phyloP scores from a whole-genome alignment of 2,329 filamentous ascomycete species.

The Tricladium varicosporioides region DNA sequence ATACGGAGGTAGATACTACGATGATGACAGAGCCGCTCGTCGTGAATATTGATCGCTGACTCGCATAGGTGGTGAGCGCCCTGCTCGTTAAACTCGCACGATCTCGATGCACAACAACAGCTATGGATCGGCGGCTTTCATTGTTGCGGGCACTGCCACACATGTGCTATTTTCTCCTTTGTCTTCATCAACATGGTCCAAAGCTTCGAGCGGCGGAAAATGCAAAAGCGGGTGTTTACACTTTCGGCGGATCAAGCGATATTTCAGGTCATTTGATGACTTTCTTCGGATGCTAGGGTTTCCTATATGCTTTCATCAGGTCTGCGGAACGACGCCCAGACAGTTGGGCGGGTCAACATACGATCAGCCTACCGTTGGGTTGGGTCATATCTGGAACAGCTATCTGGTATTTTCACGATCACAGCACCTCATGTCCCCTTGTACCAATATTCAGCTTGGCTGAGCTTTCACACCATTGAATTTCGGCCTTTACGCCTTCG shows the following conservation, averaged over 20 bases:
- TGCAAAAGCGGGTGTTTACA: slow-evolving; percentile 32
- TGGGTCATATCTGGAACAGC: slow-evolving; percentile 32
- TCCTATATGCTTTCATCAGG: slow-evolving; percentile 33
- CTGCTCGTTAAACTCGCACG: slow-evolving; percentile 37
- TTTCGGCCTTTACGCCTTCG: slow-evolving; percentile 31
- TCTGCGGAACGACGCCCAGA: slow-evolving; percentile 34
- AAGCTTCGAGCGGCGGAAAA: slow-evolving; percentile 36
- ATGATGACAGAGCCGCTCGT: slow-evolving; percentile 34
- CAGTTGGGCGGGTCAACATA: slow-evolving; percentile 33
- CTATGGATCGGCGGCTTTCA: slow-evolving; percentile 37
- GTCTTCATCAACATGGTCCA: slow-evolving; percentile 34
- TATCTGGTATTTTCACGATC: slow-evolving; percentile 33
- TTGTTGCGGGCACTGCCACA: slow-evolving; percentile 36
- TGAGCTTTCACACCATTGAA: slow-evolving; percentile 29
- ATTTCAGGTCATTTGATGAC: slow-evolving; percentile 28
- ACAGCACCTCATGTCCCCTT: slow-evolving; percentile 36
- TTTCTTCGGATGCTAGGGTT: slow-evolving; percentile 33
- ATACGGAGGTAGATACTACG: slow-evolving; percentile 41
- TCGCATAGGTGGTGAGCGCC: slow-evolving; percentile 36
- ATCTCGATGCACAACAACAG: slow-evolving; percentile 32
- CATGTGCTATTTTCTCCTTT: slow-evolving; percentile 32
- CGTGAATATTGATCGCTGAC: slow-evolving; percentile 38
- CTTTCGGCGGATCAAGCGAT: slow-evolving; percentile 33
- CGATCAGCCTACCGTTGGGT: slow-evolving; percentile 24
- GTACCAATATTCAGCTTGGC: slow-evolving; percentile 37